phyloP scores from a whole-genome alignment of 2,329 filamentous ascomycete genomes.

The Arthrobotrys iridis region DNA sequence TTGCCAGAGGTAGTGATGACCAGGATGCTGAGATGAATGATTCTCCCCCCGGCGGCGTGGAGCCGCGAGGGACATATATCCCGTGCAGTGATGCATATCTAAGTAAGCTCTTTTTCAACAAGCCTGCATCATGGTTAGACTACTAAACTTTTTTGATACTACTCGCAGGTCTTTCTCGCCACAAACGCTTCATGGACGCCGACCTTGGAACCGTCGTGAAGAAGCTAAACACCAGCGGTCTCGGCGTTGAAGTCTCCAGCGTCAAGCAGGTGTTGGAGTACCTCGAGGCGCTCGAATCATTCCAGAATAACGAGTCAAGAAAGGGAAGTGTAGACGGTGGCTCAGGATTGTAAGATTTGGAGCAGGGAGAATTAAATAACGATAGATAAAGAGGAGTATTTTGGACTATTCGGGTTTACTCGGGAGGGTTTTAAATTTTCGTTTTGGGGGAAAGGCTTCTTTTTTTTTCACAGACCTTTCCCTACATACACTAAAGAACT shows the following conservation, averaged over 20 bases:
- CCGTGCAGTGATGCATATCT: constrained; percentile 58
- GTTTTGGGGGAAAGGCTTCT: no score
- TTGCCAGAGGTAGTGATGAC: neutral
- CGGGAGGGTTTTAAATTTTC: no score
- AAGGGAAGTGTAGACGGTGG: constrained; percentile 22
- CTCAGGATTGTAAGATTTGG: neutral
- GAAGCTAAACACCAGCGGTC: constrained; percentile 57
- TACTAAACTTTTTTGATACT: constrained; percentile 1
- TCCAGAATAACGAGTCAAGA: constrained; percentile 46
- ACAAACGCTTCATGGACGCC: constrained; percentile 58
- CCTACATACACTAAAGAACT: constrained; percentile 3
- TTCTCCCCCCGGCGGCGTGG: neutral
- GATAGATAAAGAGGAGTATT: constrained; percentile 14
- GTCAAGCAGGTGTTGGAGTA: constrained; percentile 58
- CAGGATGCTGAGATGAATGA: constrained; percentile 39
- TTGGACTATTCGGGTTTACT: neutral
- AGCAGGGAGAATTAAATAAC: neutral
- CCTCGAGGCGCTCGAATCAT: constrained; percentile 55
- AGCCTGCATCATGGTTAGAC: neutral
- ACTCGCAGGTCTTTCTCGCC: constrained; percentile 55
- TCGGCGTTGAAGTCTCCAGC: constrained; percentile 57
- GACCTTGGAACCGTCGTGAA: constrained; percentile 57
- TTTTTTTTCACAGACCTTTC: neutral
- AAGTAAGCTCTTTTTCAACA: constrained; percentile 21
- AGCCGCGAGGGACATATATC: constrained; percentile 56